Conservation (phyloP, 805 yeast genomes). For the Lipomyces mesembrius region DNA sequence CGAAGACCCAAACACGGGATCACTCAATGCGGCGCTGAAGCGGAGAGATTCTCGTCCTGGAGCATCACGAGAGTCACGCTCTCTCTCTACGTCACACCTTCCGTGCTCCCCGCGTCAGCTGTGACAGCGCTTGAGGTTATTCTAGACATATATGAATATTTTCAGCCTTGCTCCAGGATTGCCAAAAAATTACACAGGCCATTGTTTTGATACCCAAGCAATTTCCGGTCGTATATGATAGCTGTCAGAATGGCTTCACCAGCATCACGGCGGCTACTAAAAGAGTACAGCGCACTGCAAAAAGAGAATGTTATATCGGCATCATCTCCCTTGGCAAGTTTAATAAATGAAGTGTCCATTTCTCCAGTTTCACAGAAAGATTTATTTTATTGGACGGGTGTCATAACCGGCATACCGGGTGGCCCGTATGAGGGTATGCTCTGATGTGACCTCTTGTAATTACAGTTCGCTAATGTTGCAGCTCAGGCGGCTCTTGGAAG, state of each 20-base stretch:
- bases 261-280: constrained; percentile 29
- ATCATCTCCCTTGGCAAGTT: background rate
- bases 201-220: background rate
- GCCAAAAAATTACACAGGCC: background rate
- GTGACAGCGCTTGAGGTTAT: too few species aligned
- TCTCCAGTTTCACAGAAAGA: constrained; percentile 32
- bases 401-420: constrained; percentile 19
- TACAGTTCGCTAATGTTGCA: constrained; percentile 49
- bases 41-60: too few species aligned
- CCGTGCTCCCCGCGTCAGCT: too few species aligned
- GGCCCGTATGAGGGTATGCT: constrained; percentile 26
- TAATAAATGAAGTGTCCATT: constrained; percentile 13
- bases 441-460: constrained; percentile 33
- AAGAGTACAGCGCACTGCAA: constrained; percentile 20
- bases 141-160: background rate
- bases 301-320: constrained; percentile 11
- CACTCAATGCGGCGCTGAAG: too few species aligned
- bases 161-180: background rate
- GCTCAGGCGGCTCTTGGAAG: constrained; percentile 57
- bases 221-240: background rate
- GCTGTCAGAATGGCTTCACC: constrained; percentile 9
- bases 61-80: too few species aligned
- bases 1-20: too few species aligned
- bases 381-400: constrained; percentile 33
- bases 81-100: too few species aligned